Conservation (phyloP, 2,329 filamentous ascomycete genomes). For the Cordyceps fumosorosea region DNA sequence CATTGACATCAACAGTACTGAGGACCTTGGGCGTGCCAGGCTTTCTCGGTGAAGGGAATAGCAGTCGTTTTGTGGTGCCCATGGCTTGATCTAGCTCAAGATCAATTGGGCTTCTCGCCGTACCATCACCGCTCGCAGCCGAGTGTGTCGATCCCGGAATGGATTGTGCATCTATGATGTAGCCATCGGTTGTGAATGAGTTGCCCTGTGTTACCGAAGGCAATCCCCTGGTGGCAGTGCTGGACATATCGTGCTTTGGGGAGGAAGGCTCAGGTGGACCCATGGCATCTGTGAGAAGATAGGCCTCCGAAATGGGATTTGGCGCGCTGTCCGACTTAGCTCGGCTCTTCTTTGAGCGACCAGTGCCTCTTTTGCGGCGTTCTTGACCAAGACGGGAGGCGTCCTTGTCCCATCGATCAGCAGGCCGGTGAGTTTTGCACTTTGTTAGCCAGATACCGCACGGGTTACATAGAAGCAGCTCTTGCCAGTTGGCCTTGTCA, state of each 20-base stretch:
- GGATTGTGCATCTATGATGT: conserved; percentile 19
- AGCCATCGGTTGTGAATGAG: conserved; percentile 16
- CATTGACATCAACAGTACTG: conserved; percentile 49
- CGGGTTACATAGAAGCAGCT: conserved; percentile 82
- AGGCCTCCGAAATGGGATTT: conserved; percentile 47
- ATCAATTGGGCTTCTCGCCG: conserved; percentile 51
- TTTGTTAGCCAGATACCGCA: conserved; percentile 95
- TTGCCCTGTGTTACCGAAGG: neutral
- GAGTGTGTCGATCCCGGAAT: conserved; percentile 44
- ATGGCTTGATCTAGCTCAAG: conserved; percentile 40
- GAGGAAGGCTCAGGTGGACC: conserved; percentile 38
- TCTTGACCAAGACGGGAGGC: conserved; percentile 45
- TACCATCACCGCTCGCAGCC: conserved; percentile 51
- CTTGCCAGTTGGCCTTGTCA: conserved; percentile 61
- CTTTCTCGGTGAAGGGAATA: conserved; percentile 72
- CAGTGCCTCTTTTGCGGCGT: conserved; percentile 41
- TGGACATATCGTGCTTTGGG: conserved; percentile 18
- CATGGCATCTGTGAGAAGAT: conserved; percentile 46
- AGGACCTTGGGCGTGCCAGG: conserved; percentile 56
- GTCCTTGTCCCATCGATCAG: conserved; percentile 72
- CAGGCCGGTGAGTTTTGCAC: conserved; percentile 75
- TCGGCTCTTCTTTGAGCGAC: conserved; percentile 40
- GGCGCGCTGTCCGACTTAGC: conserved; percentile 40
- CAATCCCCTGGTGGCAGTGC: neutral
- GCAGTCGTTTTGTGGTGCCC: conserved; percentile 57